Base-by-base conservation (phyloP, 495 filamentous ascomycete species). In the Daldinia loculata region DNA sequence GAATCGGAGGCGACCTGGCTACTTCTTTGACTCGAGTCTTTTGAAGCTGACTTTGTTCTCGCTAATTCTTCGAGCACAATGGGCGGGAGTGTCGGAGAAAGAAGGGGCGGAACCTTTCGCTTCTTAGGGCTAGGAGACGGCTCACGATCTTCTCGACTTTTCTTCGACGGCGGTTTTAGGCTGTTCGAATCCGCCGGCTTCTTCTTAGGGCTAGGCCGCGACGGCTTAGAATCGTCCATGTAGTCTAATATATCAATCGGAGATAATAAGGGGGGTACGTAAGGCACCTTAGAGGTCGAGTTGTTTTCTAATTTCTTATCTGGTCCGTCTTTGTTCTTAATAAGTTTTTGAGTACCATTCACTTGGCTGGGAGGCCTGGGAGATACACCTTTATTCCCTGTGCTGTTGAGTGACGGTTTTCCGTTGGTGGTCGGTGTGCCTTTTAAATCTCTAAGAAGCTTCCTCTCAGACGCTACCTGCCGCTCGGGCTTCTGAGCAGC, bases 41-140 rank as follows among this genome's bases (percentile, higher is more conserved):
- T 82, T 43, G 76, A 67, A 6, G 74, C 73, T 41, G 70, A 76
- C 50, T 80, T 69, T 8, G 77, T 15, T 43, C 76, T 78, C 12
- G 77, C 76, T 15, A 85, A 74, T 32, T 81, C 80, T 51, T 79
- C 80, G 27, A 85, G 79, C 4, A 85, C 76, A 43, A 84, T 62
- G 0, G 81, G 74, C 0, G 83, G 83, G 8, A 85, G 71, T 3
- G 83, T 85, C 5, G 83, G 83, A 6, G 83, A 85, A 7, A 85
- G 78, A 15, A 85, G 76, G 3, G 75, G 69, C 6, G 82, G 83
- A n/a, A 84, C 71, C 63, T 77, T 82, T 26, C 66, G 72, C 56
- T 79, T 80, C 71, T 80, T 83, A 17, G 73, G 24, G 15, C 68
- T 67, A 6, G 79, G 71, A n/a, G 73, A 69, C 6, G 75, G 71